These are phyloP conservation scores for Raphanus sativus DNA, from an alignment of 345 rosid species.

Conservation along the genomic window DNA sequence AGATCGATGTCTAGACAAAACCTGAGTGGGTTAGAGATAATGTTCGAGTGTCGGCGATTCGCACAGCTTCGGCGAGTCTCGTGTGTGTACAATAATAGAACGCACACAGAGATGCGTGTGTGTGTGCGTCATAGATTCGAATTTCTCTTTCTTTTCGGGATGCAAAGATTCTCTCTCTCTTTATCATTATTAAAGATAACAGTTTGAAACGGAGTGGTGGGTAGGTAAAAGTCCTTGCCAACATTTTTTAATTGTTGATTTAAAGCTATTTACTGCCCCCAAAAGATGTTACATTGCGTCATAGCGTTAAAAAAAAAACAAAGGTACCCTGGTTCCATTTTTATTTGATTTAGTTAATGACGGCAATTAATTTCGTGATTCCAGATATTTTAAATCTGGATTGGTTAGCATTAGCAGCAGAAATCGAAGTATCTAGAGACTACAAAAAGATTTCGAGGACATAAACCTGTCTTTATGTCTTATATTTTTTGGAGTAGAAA, in stretches of 20 bases:
- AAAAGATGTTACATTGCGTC: no score
- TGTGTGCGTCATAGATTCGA: conserved; percentile 2
- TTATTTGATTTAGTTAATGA: no score
- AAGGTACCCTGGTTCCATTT: no score
- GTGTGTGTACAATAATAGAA: neutral
- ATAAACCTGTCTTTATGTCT: no score
- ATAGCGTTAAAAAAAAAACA: no score
- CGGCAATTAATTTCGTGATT: no score
- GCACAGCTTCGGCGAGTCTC: neutral
- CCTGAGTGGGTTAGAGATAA: neutral
- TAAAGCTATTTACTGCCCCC: no score
- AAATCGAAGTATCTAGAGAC: no score
- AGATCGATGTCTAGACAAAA: neutral
- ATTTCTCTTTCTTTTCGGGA: neutral
- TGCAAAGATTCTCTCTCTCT: neutral
- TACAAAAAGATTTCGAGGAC: no score
- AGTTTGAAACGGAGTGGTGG: neutral
- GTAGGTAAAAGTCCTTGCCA: neutral
- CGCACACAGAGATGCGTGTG: neutral
- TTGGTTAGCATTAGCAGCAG: no score
- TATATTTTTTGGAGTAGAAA: no score
- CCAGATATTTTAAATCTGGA: no score
- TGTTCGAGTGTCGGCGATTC: neutral
- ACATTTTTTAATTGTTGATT: conserved; percentile 35
- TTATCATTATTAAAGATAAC: neutral